phyloP scores from a whole-genome alignment of 1,284 basidiomycete species.

The Pisolithus thermaeus region DNA sequence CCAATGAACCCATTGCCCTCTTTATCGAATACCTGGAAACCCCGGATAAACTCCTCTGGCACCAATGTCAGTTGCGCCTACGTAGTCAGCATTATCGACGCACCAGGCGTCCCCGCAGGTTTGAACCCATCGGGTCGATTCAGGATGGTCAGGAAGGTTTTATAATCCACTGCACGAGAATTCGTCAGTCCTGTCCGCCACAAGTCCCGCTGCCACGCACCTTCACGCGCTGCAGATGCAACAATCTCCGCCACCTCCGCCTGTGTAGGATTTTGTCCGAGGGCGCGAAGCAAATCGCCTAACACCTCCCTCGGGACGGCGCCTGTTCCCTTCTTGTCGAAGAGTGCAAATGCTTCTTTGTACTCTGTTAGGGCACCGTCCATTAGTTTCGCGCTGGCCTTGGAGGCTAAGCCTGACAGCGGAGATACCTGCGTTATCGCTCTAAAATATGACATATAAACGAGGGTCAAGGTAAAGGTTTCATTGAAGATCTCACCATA shows the following conservation, averaged over 20 bases:
- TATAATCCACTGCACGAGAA: conserved; percentile 70
- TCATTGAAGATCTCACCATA: conserved; percentile 7
- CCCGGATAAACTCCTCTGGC: conserved; percentile 96
- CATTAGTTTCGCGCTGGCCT: conserved; percentile 3
- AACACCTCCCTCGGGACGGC: conserved; percentile 84
- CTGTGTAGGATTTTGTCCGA: conserved; percentile 98
- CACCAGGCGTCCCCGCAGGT: conserved; percentile 88
- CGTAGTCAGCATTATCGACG: conserved; percentile 20
- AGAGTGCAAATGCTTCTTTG: conserved; percentile 95
- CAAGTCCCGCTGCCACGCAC: conserved; percentile 33
- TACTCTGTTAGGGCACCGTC: conserved; percentile 56
- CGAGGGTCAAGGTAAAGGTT: background rate
- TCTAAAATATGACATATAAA: conserved; percentile 32
- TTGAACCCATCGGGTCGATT: conserved; percentile 97
- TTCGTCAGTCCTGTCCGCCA: background rate
- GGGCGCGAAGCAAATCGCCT: conserved; percentile 91
- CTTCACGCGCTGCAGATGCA: conserved; percentile 66
- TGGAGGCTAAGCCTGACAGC: background rate
- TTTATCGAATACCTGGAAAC: conserved; percentile 99
- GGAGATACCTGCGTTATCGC: conserved; percentile 55
- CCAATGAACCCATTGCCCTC: conserved; percentile 97
- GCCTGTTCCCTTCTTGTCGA: conserved; percentile 95
- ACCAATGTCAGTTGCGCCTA: background rate
- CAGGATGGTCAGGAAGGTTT: conserved; percentile 85
- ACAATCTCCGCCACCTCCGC: conserved; percentile 89